Evolutionary conservation across 1,139 yeast species (phyloP).

Genomic region (Pichia kudriavzevii): DNA sequence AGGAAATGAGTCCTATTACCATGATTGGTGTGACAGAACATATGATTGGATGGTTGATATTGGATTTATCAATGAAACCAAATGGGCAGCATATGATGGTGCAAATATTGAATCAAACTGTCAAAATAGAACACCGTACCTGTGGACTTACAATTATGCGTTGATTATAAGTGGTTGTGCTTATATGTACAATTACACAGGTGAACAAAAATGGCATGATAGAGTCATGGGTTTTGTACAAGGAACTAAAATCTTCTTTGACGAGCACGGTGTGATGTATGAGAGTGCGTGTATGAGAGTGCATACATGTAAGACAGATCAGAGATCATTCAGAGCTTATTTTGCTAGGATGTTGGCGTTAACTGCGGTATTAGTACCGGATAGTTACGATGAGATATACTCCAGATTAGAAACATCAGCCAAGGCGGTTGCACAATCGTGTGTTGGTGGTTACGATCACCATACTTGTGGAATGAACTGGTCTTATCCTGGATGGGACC

Average conservation of each 20-base stretch:
- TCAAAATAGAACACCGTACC: conserved; percentile 45
- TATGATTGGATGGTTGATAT: conserved; percentile 76
- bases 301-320: conserved; percentile 72
- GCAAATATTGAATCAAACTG: conserved; percentile 61
- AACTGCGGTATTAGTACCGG: conserved; percentile 68
- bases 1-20: conserved; percentile 54
- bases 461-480: conserved; percentile 87
- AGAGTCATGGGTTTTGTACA: conserved; percentile 49
- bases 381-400: conserved; percentile 46
- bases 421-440: conserved; percentile 69
- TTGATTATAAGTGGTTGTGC: conserved; percentile 76
- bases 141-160: conserved; percentile 91
- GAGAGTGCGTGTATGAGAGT: conserved; percentile 76
- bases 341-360: conserved; percentile 68
- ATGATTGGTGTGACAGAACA: conserved; percentile 70
- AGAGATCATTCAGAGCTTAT: conserved; percentile 82
- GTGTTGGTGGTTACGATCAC: conserved; percentile 82
- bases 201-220: conserved; percentile 57
- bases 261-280: conserved; percentile 46
- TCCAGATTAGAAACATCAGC: conserved; percentile 56
- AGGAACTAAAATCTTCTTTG: conserved; percentile 42
- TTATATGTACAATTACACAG: conserved; percentile 68
- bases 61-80: conserved; percentile 42
- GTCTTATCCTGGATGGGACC: conserved; percentile 71
- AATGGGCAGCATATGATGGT: conserved; percentile 68